These are phyloP conservation scores for Aspergillus olivimuriae DNA, from an alignment of 495 filamentous ascomycete genomes.

Conservation along the genomic window DNA sequence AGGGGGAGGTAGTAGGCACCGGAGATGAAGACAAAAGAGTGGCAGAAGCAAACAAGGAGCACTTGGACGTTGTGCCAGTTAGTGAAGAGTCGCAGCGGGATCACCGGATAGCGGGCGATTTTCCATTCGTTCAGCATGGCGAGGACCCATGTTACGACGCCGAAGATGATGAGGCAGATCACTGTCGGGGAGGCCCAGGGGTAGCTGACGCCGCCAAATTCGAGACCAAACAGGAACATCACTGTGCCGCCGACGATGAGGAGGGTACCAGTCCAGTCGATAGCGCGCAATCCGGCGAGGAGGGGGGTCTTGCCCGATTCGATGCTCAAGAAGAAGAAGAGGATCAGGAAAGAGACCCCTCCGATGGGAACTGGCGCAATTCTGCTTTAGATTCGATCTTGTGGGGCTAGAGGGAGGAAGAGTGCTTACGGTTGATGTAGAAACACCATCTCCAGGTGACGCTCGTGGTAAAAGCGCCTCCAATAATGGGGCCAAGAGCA, in stretches of 20 bases:
- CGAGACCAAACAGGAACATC: constrained; percentile 76
- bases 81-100: constrained; percentile 65
- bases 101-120: constrained; percentile 69
- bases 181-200: constrained; percentile 73
- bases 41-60: constrained; percentile 52
- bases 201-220: constrained; percentile 67
- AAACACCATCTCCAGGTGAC: constrained; percentile 60
- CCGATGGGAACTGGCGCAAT: constrained; percentile 61
- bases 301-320: constrained; percentile 71
- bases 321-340: constrained; percentile 67
- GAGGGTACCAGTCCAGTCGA: constrained; percentile 70
- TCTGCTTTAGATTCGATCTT: no score
- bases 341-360: constrained; percentile 58
- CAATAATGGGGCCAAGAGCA: constrained; percentile 67
- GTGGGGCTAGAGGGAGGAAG: no score
- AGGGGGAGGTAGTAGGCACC: constrained; percentile 71
- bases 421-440: constrained; percentile 54
- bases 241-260: constrained; percentile 69
- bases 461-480: constrained; percentile 64
- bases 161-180: constrained; percentile 74
- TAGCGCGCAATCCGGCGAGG: constrained; percentile 59
- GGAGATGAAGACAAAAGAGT: constrained; percentile 69
- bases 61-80: constrained; percentile 52
- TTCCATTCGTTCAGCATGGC: constrained; percentile 67
- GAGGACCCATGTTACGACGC: constrained; percentile 50